A percentile compares a stretch with the other conserved stretches of the same genome.
Conservation (phyloP, 208 protist species). For the Crithidia fasciculata region DNA sequence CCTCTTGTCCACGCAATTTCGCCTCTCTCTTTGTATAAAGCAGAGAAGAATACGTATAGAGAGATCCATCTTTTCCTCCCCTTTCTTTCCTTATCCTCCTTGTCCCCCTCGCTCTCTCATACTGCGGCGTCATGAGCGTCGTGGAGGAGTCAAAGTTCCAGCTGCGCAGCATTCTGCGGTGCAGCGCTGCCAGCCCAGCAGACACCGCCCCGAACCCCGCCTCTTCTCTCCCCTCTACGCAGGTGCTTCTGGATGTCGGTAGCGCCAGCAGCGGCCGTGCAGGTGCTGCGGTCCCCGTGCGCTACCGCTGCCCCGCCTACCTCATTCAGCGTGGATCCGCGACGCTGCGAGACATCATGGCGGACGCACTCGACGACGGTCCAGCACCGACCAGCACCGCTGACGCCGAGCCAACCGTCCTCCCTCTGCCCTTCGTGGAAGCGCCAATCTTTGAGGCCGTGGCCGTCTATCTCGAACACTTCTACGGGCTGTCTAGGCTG, state of each 20-base stretch:
- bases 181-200: not conserved
- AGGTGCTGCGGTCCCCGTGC: not conserved
- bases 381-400: not conserved
- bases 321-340: conserved; percentile 42
- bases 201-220: no score
- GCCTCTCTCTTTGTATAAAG: no score
- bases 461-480: conserved; percentile 77
- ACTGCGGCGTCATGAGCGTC: not conserved
- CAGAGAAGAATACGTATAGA: no score
- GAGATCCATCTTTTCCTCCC: no score
- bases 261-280: not conserved
- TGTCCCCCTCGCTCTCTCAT: not conserved
- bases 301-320: conserved; percentile 48
- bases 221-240: not conserved
- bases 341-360: conserved; percentile 48
- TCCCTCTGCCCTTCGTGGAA: conserved; percentile 52
- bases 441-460: conserved; percentile 51
- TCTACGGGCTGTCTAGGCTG: conserved; percentile 37
- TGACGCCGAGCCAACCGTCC: conserved; percentile 6
- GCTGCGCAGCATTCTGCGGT: conserved; percentile 27
- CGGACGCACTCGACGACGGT: conserved; percentile 18
- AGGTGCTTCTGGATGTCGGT: conserved; percentile 32
- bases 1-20: no score
- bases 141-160: not conserved
- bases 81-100: no score